Conservation (phyloP, 108 stramenopile genomes). For the Bacterosira constricta region DNA sequence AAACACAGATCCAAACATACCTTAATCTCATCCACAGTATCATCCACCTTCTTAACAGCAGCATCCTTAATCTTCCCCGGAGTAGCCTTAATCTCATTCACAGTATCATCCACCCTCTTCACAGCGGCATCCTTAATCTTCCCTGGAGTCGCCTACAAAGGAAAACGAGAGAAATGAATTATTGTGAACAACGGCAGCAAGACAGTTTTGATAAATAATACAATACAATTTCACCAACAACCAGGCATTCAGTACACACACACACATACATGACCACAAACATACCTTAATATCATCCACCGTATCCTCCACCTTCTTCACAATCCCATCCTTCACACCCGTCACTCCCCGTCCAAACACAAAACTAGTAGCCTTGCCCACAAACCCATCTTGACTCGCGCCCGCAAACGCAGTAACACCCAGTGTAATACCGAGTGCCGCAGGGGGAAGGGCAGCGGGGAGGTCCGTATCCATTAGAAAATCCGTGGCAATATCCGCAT, state of each 20-base stretch:
- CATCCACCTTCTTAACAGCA: slow-evolving; percentile 48
- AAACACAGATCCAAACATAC: neutral
- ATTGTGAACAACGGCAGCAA: too few relatives aligned
- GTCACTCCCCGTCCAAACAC: slow-evolving; percentile 49
- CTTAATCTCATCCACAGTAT: slow-evolving; percentile 67
- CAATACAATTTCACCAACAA: too few relatives aligned
- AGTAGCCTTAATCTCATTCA: slow-evolving; percentile 55
- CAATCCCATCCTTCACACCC: slow-evolving; percentile 25
- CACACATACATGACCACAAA: too few relatives aligned
- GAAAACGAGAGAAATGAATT: too few relatives aligned
- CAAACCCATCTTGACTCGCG: slow-evolving; percentile 32
- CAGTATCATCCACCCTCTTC: slow-evolving; percentile 52
- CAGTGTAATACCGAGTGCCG: slow-evolving; percentile 38
- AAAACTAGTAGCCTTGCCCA: slow-evolving; percentile 48
- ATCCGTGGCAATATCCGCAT: slow-evolving; percentile 34
- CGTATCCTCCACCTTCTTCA: slow-evolving; percentile 23
- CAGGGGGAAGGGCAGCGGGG: slow-evolving; percentile 51
- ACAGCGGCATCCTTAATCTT: slow-evolving; percentile 29
- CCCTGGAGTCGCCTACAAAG: slow-evolving; percentile 23
- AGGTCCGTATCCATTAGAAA: slow-evolving; percentile 27
- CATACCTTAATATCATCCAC: slow-evolving; percentile 45
- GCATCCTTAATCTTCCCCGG: slow-evolving; percentile 37
- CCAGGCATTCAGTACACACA: too few relatives aligned
- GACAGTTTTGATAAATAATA: too few relatives aligned
- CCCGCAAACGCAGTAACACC: slow-evolving; percentile 41